Evolutionary conservation across 1,139 yeast genomes (phyloP), one percentile per base, ranked within the genome.

Genomic region (Debaryomycetaceae sp.): DNA sequence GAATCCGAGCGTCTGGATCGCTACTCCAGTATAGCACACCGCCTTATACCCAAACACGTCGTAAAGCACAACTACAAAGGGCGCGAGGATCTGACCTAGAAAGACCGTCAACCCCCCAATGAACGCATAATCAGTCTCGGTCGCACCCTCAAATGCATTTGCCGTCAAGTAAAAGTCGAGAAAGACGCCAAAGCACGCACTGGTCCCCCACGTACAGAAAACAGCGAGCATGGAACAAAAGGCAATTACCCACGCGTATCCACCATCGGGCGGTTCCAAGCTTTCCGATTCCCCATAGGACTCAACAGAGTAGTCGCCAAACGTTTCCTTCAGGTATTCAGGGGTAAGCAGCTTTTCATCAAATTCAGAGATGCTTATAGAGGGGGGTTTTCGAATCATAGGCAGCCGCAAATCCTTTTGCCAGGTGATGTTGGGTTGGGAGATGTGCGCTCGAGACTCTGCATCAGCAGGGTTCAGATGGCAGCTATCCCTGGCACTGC

Each of bases 161-260:
- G 54, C 49, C 43, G 49, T 47, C 12, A 59, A 33, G 38, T 69
- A 69, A 33, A 61, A 51, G 2, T 70, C 55, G 35, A 69, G 66
- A 37, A 65, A 71, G n/a, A 69, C 56, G 16, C 73, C 74, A 47
- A 58, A 70, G 4, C 73, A 69, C 22, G 69, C 58, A 33, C 68
- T 66, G 64, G 66, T 64, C 2, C 77, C 77, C 64, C 71, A 69
- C 0, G 73, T 62, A 33, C 60, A 46, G 26, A 66, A 60, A 49
- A 64, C 62, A 16, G 66, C 44, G 4, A 63, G 33, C 34, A 64
- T 58, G 16, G 57, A 53, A 2, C 65, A 63, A 23, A 64, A 44
- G 18, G 66, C 62, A 8, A 65, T 48, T 1, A 62, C 49, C 62
- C 74, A 64, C 3, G 72, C 73, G 39, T 66, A 62, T 0, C 76